A percentile compares a stretch with the other conserved stretches of the same genome.
phyloP scores from a whole-genome alignment of 208 protist genomes.

The Crithidia mellificae region DNA sequence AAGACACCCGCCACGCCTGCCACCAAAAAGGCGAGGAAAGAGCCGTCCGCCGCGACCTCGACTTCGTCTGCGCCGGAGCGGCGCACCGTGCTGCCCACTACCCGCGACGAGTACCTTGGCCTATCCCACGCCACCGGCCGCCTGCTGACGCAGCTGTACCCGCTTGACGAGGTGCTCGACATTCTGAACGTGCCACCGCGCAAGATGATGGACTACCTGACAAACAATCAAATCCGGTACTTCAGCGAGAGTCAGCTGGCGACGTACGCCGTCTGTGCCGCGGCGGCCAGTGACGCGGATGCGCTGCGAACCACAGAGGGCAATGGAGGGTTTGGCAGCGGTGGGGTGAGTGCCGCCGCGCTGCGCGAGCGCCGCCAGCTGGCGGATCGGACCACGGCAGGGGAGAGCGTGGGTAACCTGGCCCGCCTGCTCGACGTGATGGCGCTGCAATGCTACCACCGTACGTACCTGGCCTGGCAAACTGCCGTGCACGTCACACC shows the following conservation, averaged over 20 bases:
- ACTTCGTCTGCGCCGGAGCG: slow-evolving; percentile 4
- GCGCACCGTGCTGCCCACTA: slow-evolving; percentile 26
- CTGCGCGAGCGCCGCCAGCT: slow-evolving; percentile 36
- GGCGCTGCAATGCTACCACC: slow-evolving; percentile 48
- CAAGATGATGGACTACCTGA: slow-evolving; percentile 72
- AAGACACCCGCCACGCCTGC: not conserved
- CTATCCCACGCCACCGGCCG: slow-evolving; percentile 78
- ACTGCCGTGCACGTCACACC: slow-evolving; percentile 54
- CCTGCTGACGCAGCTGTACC: slow-evolving; percentile 83
- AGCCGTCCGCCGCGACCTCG: not conserved
- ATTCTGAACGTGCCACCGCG: slow-evolving; percentile 62
- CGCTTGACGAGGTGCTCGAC: slow-evolving; percentile 43
- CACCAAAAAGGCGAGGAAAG: not conserved
- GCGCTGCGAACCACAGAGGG: slow-evolving; percentile 45
- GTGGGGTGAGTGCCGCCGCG: slow-evolving; percentile 13
- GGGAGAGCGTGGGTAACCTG: slow-evolving; percentile 40
- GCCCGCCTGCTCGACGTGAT: slow-evolving; percentile 48
- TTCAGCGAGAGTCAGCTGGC: slow-evolving; percentile 59
- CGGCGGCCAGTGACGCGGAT: slow-evolving; percentile 56
- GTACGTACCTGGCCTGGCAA: slow-evolving; percentile 47
- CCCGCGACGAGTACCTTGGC: slow-evolving; percentile 75
- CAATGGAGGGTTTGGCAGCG: slow-evolving; percentile 10
- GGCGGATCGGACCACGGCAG: slow-evolving; percentile 41
- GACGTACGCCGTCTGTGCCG: slow-evolving; percentile 50
- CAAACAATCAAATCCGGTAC: slow-evolving; percentile 74